phyloP scores from a whole-genome alignment of 257 asterid genomes.

The Galeopsis tetrahit region DNA sequence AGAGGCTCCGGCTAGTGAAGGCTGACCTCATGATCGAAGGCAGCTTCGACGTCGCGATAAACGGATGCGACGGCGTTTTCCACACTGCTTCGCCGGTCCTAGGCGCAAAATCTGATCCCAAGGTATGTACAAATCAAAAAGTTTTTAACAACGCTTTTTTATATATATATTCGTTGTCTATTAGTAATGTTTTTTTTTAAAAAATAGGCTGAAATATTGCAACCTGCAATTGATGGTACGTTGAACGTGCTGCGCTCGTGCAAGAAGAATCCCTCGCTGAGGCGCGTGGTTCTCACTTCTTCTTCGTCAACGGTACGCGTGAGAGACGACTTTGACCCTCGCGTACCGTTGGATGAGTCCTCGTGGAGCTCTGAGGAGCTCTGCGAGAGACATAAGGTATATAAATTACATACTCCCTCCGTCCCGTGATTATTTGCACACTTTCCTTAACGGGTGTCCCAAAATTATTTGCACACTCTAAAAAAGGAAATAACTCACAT shows the following conservation, averaged over 20 bases:
- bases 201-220: slow-evolving; percentile 67
- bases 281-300: slow-evolving; percentile 87
- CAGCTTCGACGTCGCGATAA: slow-evolving; percentile 77
- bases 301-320: slow-evolving; percentile 85
- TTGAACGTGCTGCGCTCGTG: slow-evolving; percentile 85
- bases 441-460: too few species aligned
- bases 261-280: slow-evolving; percentile 63
- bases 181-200: not conserved
- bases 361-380: slow-evolving; percentile 80
- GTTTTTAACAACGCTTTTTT: too few species aligned
- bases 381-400: slow-evolving; percentile 68
- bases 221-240: slow-evolving; percentile 89
- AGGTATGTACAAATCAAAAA: slow-evolving; percentile 31
- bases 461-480: too few species aligned
- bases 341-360: slow-evolving; percentile 67
- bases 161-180: too few species aligned
- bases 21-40: slow-evolving; percentile 75
- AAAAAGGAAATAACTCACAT: too few species aligned
- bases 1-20: slow-evolving; percentile 64
- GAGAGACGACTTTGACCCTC: slow-evolving; percentile 60
- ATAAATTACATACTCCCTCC: too few species aligned
- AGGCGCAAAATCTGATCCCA: slow-evolving; percentile 53
- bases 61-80: slow-evolving; percentile 83
- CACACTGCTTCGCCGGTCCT: slow-evolving; percentile 98
- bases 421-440: too few species aligned